Evolutionary conservation across 2,329 filamentous ascomycete genomes (phyloP), one percentile per base, ranked within the genome.

Genomic region (Aspergillus alliaceus): DNA sequence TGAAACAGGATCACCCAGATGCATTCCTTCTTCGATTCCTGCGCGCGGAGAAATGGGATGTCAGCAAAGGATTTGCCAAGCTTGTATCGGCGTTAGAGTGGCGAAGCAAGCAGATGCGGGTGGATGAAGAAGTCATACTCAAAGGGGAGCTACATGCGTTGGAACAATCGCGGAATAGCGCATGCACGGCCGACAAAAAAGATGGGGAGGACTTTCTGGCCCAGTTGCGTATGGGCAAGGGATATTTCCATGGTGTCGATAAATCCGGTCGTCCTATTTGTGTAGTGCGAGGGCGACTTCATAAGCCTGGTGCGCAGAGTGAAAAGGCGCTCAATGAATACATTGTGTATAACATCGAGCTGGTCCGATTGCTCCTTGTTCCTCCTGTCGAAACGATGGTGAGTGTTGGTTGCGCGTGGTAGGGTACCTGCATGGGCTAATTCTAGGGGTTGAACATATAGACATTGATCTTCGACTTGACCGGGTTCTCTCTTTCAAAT

Each of bases 391-490:
- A 98, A 69, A 98, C 93, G 56, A 93, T 92, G 61, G 91, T 96
- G 82, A n/a, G 18, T 12, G 7, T 57, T 7, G 22, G 9, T 59
- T 22, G 2, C 32, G 35, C 2, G 37, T 29, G 11, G 25, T 15
- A 7, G 22, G 25, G 18, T 2, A 24, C 22, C 20, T 14, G 25
- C 12, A 47, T 15, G 11, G 25, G 44, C 44, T 47, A 47, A 47
- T 27, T 22, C 14, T n/a, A 27, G 22, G 22, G 22, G 31, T 15
- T 47, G 20, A 14, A 42, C 31, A 15, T n/a, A 15, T 54, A 96
- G 90, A 93, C 90, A 29, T 85, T 98, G 60, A 77, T 98, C 34
- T 98, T 99, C 69, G 93, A 99, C 72, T 92, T 98, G 90, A 96
- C 90, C 2, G 86, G 88, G 51, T 98, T 98, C 73, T 90, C 89